phyloP scores from a whole-genome alignment of 805 yeast genomes.

The Ascoidea asiatica region DNA sequence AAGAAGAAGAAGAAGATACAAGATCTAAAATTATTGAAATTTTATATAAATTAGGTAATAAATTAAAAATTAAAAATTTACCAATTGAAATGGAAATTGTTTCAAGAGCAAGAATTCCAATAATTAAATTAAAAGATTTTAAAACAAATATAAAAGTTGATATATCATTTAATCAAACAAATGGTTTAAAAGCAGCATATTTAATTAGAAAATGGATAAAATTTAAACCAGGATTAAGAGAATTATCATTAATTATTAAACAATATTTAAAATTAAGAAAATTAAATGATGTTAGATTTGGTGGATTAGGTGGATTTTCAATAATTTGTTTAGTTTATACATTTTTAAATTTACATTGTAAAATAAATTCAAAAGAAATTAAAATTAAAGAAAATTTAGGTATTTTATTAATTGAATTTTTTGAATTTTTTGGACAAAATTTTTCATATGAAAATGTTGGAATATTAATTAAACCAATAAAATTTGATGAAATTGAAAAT shows the following conservation, averaged over 20 bases:
- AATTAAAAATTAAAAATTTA: slow-evolving; percentile 42
- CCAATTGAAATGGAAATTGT: slow-evolving; percentile 74
- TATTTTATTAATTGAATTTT: slow-evolving; percentile 75
- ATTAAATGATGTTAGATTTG: slow-evolving; percentile 77
- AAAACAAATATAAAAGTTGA: slow-evolving; percentile 64
- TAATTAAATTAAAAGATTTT: slow-evolving; percentile 78
- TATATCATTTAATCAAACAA: slow-evolving; percentile 74
- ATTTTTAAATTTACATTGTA: slow-evolving; percentile 69
- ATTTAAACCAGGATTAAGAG: slow-evolving; percentile 67
- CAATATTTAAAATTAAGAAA: slow-evolving; percentile 71
- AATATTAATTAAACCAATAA: slow-evolving; percentile 16
- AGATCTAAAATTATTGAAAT: too few species aligned
- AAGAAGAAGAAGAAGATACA: slow-evolving; percentile 48
- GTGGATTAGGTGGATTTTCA: slow-evolving; percentile 91
- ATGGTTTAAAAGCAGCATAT: slow-evolving; percentile 74
- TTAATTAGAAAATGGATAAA: slow-evolving; percentile 64
- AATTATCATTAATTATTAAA: slow-evolving; percentile 68
- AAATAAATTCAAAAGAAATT: slow-evolving; percentile 53
- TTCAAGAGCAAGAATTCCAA: slow-evolving; percentile 87
- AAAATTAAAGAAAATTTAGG: slow-evolving; percentile 69
- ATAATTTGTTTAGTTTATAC: slow-evolving; percentile 79
- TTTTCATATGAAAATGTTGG: slow-evolving; percentile 77
- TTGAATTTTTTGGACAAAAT: slow-evolving; percentile 81
- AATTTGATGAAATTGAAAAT: too few species aligned
- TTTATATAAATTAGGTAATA: slow-evolving; percentile 61